Evolutionary conservation across 2,329 filamentous ascomycete species (phyloP), one percentile per base, ranked within the genome.

Genomic region (Drechslerella coelobrocha): DNA sequence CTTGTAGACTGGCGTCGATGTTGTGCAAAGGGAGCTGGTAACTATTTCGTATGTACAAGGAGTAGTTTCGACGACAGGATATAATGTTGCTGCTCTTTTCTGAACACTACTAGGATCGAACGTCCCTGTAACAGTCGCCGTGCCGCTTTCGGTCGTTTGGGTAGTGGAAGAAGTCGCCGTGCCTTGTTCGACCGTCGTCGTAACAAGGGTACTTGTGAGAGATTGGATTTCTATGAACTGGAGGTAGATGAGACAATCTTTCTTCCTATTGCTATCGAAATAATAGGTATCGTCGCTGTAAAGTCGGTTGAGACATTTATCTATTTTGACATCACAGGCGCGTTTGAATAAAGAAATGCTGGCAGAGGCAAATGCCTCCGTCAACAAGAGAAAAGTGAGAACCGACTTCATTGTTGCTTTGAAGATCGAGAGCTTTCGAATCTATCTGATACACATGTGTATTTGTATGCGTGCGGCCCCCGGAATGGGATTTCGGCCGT

Each of bases 341-440:
- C 50, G 27, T 27, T 27, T 17, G 54, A 55, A 12, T 39, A 31
- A 23, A 8, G 12, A 19, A n/a, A 51, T 57, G 26, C 52, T 62
- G 31, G 53, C 65, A 17, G 23, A 50, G 19, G 65, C 47, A 29
- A 62, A 17, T 7, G 47, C 57, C 57, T 62, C 56, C 17, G 51
- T 37, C 10, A 69, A 41, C 23, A 56, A 41, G 45, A 48, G 24
- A 27, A 61, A 19, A 45, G 43, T 59, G 34, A 69, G 26, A 10
- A 41, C 29, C 19, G 54, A 45, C 56, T 69, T 69, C 65, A 69
- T 69, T 10, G 50, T 61, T 19, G 50, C 29, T 21, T 34, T 24
- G 43, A 23, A 34, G 45, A 37, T 14, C 24, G 21, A 47, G 60
- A 48, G 57, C 37, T 52, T 61, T 62, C 61, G 52, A 60, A 61